A percentile compares a stretch with the other conserved stretches of the same genome.
Conservation (phyloP, 257 asterid species). For the Jacaranda copaia region DNA sequence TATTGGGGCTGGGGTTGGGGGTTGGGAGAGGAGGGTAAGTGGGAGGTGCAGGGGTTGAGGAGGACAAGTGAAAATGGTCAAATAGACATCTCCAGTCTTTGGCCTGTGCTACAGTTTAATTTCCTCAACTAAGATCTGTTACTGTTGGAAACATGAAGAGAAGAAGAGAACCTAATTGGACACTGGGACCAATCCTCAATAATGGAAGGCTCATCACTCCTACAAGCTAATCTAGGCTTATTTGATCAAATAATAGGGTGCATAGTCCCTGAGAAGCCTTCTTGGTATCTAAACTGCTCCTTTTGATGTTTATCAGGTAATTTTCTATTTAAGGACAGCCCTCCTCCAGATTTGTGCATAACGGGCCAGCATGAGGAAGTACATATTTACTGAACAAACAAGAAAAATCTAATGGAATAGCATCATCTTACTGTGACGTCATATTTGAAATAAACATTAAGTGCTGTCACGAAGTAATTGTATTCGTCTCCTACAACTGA, state of each 20-base stretch:
- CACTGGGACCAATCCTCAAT: background rate
- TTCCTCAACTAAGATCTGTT: slow-evolving; percentile 11
- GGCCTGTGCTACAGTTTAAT: background rate
- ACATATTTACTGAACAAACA: slow-evolving; percentile 17
- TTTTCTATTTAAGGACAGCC: background rate
- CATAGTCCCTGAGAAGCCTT: slow-evolving; percentile 8
- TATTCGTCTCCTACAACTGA: slow-evolving; percentile 79
- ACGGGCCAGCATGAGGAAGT: slow-evolving; percentile 28
- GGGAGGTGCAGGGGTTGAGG: background rate
- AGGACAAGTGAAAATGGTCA: background rate
- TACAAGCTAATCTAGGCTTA: background rate
- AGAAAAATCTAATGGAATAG: slow-evolving; percentile 22
- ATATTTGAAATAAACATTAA: slow-evolving; percentile 80
- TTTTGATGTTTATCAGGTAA: background rate
- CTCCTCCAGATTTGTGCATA: background rate
- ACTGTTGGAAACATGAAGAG: slow-evolving; percentile 1
- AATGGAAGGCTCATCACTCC: background rate
- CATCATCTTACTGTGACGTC: slow-evolving; percentile 81
- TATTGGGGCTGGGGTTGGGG: no score
- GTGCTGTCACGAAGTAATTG: slow-evolving; percentile 70
- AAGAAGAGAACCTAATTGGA: background rate
- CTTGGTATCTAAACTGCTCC: background rate
- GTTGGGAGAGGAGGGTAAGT: no score
- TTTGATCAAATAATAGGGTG: background rate
- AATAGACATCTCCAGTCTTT: slow-evolving; percentile 1